Conservation (phyloP, 1,284 basidiomycete genomes). For the Papiliotrema fonsecae region DNA sequence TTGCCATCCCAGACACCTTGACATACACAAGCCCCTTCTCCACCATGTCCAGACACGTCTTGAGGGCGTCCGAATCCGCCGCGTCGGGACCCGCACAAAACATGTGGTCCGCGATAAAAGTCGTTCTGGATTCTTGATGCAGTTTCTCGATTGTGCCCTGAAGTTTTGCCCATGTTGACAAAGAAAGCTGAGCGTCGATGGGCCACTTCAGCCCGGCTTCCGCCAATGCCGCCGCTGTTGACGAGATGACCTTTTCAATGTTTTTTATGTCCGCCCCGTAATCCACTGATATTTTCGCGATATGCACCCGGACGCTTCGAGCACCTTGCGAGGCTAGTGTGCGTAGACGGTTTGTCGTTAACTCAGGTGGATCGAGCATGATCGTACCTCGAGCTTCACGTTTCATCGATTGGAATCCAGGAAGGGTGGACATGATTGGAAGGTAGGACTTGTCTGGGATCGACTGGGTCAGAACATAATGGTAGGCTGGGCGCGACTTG, state of each 20-base stretch:
- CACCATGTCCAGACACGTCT: not conserved
- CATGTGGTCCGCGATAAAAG: slow-evolving; percentile 3
- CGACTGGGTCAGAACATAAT: not conserved
- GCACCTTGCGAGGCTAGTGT: not conserved
- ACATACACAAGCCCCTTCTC: slow-evolving; percentile 2
- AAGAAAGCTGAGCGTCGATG: slow-evolving; percentile 1
- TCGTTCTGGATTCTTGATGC: not conserved
- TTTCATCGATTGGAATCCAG: not conserved
- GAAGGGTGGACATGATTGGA: not conserved
- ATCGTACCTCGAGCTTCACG: not conserved
- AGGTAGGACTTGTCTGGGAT: not conserved
- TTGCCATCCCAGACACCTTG: slow-evolving; percentile 2
- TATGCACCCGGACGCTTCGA: not conserved
- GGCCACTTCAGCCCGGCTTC: not conserved
- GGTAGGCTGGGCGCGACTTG: not conserved
- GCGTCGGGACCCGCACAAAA: not conserved
- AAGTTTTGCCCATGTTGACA: not conserved
- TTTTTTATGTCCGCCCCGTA: not conserved
- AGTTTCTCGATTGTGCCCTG: not conserved
- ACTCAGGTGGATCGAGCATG: not conserved
- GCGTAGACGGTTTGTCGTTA: not conserved
- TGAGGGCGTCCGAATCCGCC: not conserved
- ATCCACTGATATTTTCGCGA: not conserved
- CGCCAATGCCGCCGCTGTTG: not conserved
- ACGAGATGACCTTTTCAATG: not conserved